Base-by-base conservation (phyloP, 1,284 basidiomycete species). In the Heterobasidion annosum region DNA sequence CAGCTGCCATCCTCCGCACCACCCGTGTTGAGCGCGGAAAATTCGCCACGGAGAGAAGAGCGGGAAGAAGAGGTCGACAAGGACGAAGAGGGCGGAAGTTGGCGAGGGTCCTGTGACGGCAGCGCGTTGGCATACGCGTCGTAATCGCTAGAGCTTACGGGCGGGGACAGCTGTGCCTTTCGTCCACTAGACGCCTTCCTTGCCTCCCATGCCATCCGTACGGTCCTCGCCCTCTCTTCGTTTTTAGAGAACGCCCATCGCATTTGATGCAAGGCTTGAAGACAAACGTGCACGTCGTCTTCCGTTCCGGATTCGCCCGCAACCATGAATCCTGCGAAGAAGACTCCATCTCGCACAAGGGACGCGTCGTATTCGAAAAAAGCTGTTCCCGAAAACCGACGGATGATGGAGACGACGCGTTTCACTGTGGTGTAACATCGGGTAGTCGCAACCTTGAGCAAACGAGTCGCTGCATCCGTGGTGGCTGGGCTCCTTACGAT, bases 301-400 rank as follows among this genome's bases (percentile, higher is more conserved):
- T 86, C 81, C 19, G 76, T 67, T 13, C 79, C 81, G 8, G 68
- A 68, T 18, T 83, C 74, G 43, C 67, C 71, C 16, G 85, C 86
- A 12, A 89, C 76, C 19, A 91, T 68, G 59, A 84, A 78, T 1
- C 82, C 91, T 1, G 89, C 88, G 62, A 85, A 91, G 72, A 85
- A 93, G 62, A 81, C 82, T 10, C 86, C 86, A 61, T 91, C 88
- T 19, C 88, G 80, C 45, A 91, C 83, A 4, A 93, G 75, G 19
- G 86, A 85, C 0, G 89, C 81, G 64, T 94, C 92, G 74, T 85
- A 93, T 59, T 79, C 78, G 65, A 94, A 92, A 60, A 93, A 80
- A 52, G 75, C 60, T 56, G 71, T 61, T 65, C 68, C 72, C 16
- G 85, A 67, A 63, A 86, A 82, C 18, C 73, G 73, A 58, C 81